Evolutionary conservation across 495 filamentous ascomycete species (phyloP).

Genomic region (Talaromyces ruber): DNA sequence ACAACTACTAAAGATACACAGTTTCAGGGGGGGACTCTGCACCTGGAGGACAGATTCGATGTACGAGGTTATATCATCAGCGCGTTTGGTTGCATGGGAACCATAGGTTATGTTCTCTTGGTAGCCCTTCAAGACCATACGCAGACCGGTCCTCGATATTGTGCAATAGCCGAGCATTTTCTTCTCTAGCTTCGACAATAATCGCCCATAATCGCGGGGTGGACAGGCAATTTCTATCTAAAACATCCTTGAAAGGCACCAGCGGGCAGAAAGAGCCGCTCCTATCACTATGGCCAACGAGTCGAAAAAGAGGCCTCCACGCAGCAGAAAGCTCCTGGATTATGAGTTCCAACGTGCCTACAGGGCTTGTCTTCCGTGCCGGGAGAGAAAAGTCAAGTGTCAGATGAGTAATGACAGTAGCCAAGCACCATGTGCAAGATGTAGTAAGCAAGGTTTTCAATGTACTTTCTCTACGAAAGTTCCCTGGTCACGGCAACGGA

Average conservation of each 20-base stretch:
- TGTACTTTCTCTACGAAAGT: conserved; percentile 15
- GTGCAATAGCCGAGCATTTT: background rate
- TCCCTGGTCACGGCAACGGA: conserved; percentile 14
- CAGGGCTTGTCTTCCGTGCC: conserved; percentile 21
- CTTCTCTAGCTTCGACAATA: background rate
- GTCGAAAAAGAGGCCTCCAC: conserved; percentile 1
- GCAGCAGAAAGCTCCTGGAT: conserved; percentile 7
- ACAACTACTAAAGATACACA: background rate
- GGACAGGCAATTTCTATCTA: background rate
- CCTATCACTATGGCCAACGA: background rate
- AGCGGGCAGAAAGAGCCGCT: background rate
- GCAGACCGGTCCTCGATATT: conserved; percentile 32
- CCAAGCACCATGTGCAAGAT: conserved; percentile 12
- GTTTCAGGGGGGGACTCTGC: background rate
- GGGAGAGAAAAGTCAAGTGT: conserved; percentile 21
- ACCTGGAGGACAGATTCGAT: background rate
- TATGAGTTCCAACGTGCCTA: conserved; percentile 20
- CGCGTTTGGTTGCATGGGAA: conserved; percentile 45
- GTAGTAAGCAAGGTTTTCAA: conserved; percentile 12
- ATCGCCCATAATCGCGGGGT: background rate
- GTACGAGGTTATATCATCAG: conserved; percentile 57
- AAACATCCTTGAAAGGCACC: background rate
- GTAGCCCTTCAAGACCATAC: conserved; percentile 31
- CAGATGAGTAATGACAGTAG: conserved; percentile 4
- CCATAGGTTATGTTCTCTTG: conserved; percentile 60